phyloP scores from a whole-genome alignment of 1,139 yeast genomes.

The Lodderomyces margitis region DNA sequence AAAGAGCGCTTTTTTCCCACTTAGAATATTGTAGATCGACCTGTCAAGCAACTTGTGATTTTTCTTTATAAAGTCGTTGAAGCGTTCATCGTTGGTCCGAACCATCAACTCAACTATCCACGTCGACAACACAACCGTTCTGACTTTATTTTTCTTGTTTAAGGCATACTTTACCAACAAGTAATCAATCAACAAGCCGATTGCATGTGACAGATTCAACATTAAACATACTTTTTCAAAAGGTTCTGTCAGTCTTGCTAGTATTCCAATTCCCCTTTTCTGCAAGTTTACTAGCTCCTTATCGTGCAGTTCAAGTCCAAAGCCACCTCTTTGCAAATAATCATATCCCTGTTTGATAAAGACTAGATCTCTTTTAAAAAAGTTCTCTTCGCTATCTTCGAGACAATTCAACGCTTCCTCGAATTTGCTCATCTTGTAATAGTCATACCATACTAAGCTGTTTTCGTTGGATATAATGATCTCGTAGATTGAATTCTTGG shows the following conservation, averaged over 20 bases:
- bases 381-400: slow-evolving; percentile 22
- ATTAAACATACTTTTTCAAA: slow-evolving; percentile 70
- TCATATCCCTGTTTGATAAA: slow-evolving; percentile 63
- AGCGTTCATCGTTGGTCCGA: slow-evolving; percentile 19
- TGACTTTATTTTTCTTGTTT: slow-evolving; percentile 46
- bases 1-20: slow-evolving; percentile 57
- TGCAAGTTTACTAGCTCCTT: slow-evolving; percentile 26
- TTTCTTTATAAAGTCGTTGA: slow-evolving; percentile 51
- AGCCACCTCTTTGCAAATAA: slow-evolving; percentile 45
- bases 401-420: slow-evolving; percentile 64
- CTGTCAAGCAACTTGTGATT: slow-evolving; percentile 55
- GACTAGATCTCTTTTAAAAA: slow-evolving; percentile 53
- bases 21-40: slow-evolving; percentile 71
- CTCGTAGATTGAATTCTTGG: slow-evolving; percentile 31
- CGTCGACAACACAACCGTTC: slow-evolving; percentile 62
- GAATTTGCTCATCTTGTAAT: slow-evolving; percentile 59
- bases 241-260: slow-evolving; percentile 65
- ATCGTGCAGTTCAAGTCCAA: slow-evolving; percentile 28
- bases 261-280: slow-evolving; percentile 56
- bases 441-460: slow-evolving; percentile 71
- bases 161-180: slow-evolving; percentile 50
- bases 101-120: slow-evolving; percentile 74
- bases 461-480: slow-evolving; percentile 68
- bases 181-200: slow-evolving; percentile 49
- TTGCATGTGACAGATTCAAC: slow-evolving; percentile 35